A percentile compares a stretch with the other conserved stretches of the same genome.
Evolutionary conservation across 2,329 filamentous ascomycete genomes (phyloP).

Genomic region (Ophiostoma tasmaniense): DNA sequence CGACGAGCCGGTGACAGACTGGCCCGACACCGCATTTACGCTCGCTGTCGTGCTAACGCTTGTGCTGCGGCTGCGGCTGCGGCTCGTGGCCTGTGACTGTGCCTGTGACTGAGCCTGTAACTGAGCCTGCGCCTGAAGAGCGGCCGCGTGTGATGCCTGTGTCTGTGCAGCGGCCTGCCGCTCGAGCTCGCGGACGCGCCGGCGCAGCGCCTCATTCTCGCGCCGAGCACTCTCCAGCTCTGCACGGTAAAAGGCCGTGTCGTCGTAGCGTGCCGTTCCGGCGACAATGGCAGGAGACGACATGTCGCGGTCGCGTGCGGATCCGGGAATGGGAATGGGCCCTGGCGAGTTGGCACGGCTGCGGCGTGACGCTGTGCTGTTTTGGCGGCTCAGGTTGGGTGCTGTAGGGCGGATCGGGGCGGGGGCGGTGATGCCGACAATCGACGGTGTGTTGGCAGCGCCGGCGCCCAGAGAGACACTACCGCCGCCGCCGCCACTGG

Average conservation of each 20-base stretch:
- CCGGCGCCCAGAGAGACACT: conserved; percentile 24
- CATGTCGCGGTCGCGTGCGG: conserved; percentile 23
- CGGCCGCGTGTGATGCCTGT: conserved; percentile 13
- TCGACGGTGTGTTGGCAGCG: conserved; percentile 32
- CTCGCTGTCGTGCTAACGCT: conserved; percentile 48
- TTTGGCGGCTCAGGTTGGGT: conserved; percentile 43
- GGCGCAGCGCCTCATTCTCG: conserved; percentile 56
- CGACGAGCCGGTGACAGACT: conserved; percentile 28
- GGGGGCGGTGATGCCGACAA: conserved; percentile 39
- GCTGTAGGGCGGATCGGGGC: conserved; percentile 29
- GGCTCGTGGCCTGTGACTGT: neutral
- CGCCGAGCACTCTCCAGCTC: conserved; percentile 54
- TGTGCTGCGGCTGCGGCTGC: conserved; percentile 38
- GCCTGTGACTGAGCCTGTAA: neutral
- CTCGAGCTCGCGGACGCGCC: conserved; percentile 55
- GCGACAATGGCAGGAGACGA: conserved; percentile 47
- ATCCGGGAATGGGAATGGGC: conserved; percentile 26
- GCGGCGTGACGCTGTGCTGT: conserved; percentile 46
- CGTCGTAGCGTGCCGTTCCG: conserved; percentile 53
- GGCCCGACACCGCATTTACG: conserved; percentile 31
- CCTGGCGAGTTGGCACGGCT: conserved; percentile 44
- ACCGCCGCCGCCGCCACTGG: conserved; percentile 13
- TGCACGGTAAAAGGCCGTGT: conserved; percentile 49
- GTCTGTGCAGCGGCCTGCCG: conserved; percentile 23
- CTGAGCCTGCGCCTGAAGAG: too few species aligned